Conservation (phyloP, 1,284 basidiomycete genomes). For the Meripilus lineatus region DNA sequence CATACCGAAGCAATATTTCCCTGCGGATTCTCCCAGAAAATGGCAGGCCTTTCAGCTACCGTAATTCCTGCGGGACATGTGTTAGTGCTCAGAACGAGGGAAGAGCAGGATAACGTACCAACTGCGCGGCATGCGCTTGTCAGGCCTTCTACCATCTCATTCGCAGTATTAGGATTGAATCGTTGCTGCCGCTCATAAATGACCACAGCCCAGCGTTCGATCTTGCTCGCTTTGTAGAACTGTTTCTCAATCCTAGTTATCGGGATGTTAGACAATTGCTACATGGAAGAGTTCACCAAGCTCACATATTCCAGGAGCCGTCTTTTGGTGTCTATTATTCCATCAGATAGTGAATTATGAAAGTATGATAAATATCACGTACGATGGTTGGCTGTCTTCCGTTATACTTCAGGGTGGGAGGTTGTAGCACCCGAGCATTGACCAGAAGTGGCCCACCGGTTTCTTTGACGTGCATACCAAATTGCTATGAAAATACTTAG, state of each 20-base stretch:
- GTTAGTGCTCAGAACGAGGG: neutral
- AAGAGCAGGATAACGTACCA: slow-evolving; percentile 37
- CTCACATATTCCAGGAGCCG: slow-evolving; percentile 68
- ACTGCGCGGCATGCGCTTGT: slow-evolving; percentile 43
- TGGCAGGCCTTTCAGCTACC: slow-evolving; percentile 36
- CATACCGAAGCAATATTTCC: slow-evolving; percentile 43
- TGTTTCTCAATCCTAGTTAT: slow-evolving; percentile 54
- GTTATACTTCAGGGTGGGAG: slow-evolving; percentile 63
- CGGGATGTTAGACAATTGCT: slow-evolving; percentile 1
- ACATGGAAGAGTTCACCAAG: neutral
- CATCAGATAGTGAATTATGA: neutral
- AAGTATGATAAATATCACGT: slow-evolving; percentile 19
- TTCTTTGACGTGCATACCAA: slow-evolving; percentile 55
- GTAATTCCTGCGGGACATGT: slow-evolving; percentile 40
- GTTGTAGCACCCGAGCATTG: slow-evolving; percentile 53
- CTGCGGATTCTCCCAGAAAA: slow-evolving; percentile 51
- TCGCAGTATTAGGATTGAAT: slow-evolving; percentile 39
- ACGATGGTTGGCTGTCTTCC: slow-evolving; percentile 51
- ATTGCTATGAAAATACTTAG: slow-evolving; percentile 31
- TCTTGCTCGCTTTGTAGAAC: slow-evolving; percentile 47
- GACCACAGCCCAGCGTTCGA: slow-evolving; percentile 56
- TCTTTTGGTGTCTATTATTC: slow-evolving; percentile 47
- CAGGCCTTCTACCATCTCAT: slow-evolving; percentile 49
- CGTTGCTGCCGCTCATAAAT: slow-evolving; percentile 56
- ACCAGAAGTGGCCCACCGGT: slow-evolving; percentile 44